Evolutionary conservation across 1,284 basidiomycete species (phyloP).

Genomic region (Mycosarcoma mackinlayi): DNA sequence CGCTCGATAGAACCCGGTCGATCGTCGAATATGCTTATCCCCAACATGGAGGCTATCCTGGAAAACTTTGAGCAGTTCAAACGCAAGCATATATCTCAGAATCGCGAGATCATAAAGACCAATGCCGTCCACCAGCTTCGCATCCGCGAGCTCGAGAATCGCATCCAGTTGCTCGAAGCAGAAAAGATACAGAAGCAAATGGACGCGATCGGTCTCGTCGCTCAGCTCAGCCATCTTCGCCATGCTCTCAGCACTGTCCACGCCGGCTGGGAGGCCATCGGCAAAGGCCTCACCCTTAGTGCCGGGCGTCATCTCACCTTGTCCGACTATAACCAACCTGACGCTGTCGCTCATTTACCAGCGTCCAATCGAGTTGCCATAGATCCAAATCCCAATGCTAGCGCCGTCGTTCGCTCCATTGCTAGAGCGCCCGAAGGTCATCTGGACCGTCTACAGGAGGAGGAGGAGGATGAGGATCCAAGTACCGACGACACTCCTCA

Average conservation of each 20-base stretch:
- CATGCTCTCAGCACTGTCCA: constrained; percentile 50
- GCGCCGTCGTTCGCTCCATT: constrained; percentile 28
- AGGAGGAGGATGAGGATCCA: constrained; percentile 29
- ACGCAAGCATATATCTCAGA: constrained; percentile 66
- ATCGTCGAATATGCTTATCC: constrained; percentile 28
- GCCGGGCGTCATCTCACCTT: neutral
- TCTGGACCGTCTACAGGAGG: constrained; percentile 33
- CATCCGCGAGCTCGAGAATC: constrained; percentile 62
- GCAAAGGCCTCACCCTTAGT: constrained; percentile 38
- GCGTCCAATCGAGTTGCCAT: constrained; percentile 24
- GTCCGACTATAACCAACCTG: neutral
- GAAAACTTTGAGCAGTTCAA: constrained; percentile 64
- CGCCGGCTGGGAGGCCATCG: constrained; percentile 60
- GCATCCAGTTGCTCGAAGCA: constrained; percentile 54
- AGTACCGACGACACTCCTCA: neutral
- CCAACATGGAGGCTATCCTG: constrained; percentile 61
- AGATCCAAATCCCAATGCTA: constrained; percentile 36
- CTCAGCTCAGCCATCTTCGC: constrained; percentile 51
- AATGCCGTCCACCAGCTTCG: constrained; percentile 59
- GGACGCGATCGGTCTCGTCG: constrained; percentile 24
- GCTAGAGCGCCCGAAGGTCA: constrained; percentile 47
- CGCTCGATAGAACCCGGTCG: constrained; percentile 35
- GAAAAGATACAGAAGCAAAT: constrained; percentile 51
- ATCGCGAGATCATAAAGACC: constrained; percentile 65
- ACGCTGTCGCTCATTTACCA: constrained; percentile 1